Evolutionary conservation across 495 filamentous ascomycete species (phyloP).

Genomic region (Daldinia childiae): DNA sequence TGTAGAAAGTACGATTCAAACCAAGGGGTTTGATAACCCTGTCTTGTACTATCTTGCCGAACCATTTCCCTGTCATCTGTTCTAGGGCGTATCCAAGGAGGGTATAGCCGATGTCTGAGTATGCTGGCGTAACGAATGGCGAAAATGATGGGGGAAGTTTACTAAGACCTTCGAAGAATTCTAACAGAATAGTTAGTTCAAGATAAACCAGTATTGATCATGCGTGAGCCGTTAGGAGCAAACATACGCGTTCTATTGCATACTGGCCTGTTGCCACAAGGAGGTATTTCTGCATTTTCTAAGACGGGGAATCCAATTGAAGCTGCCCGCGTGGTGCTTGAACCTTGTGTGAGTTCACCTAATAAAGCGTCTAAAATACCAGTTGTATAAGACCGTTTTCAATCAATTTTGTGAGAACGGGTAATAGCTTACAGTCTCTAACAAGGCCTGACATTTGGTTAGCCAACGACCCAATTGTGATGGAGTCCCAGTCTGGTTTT

Average conservation of each 20-base stretch:
- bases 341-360: conserved; percentile 54
- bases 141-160: conserved; percentile 51
- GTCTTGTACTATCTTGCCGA: conserved; percentile 52
- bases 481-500: conserved; percentile 60
- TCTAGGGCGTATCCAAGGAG: conserved; percentile 53
- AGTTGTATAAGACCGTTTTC: neutral
- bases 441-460: conserved; percentile 63
- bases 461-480: conserved; percentile 64
- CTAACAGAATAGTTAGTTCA: conserved; percentile 28
- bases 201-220: neutral
- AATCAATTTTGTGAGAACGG: neutral
- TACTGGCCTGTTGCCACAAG: conserved; percentile 53
- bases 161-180: conserved; percentile 50
- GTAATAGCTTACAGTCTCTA: conserved; percentile 49
- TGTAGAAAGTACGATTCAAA: conserved; percentile 53
- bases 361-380: conserved; percentile 51
- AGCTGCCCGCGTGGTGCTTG: conserved; percentile 33
- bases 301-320: conserved; percentile 49
- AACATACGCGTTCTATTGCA: conserved; percentile 44
- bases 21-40: conserved; percentile 54
- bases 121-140: conserved; percentile 50
- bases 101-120: conserved; percentile 53
- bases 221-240: neutral
- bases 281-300: conserved; percentile 55
- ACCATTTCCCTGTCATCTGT: conserved; percentile 49